Percentiles rank a stretch among this genome's conserved stretches.
Conservation (phyloP, 371 early-diverging fungal genomes). For the Mucor velutinosus region DNA sequence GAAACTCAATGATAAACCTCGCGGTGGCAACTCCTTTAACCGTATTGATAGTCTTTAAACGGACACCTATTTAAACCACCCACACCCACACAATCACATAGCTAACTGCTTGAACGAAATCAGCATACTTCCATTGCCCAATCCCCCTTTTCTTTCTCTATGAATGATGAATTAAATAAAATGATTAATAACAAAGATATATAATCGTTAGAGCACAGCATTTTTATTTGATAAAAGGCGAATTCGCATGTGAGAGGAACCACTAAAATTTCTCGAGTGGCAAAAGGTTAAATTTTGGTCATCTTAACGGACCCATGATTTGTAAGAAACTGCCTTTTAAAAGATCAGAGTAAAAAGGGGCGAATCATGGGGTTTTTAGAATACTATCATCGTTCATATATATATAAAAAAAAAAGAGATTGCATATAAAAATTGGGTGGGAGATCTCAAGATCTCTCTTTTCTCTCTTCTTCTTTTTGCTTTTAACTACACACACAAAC, state of each 20-base stretch:
- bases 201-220: not conserved
- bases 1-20: slow-evolving; percentile 75
- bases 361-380: slow-evolving; percentile 1
- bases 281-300: slow-evolving; percentile 3
- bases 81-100: not conserved
- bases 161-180: not conserved
- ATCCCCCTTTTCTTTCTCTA: not conserved
- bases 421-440: not conserved
- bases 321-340: not conserved
- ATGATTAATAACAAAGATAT: not conserved
- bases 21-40: slow-evolving; percentile 79
- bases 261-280: slow-evolving; percentile 3
- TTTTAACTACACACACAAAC: not conserved
- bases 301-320: slow-evolving; percentile 13
- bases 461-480: not conserved
- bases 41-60: slow-evolving; percentile 62
- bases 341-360: not conserved
- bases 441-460: not conserved
- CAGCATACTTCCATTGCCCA: not conserved
- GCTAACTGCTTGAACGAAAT: not conserved
- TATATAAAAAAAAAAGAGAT: not conserved
- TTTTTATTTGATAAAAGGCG: not conserved
- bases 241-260: not conserved
- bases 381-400: not conserved
- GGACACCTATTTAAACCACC: not conserved